These are phyloP conservation scores for Malus domestica DNA, from an alignment of 306 rosid genomes.

Conservation along the genomic window DNA sequence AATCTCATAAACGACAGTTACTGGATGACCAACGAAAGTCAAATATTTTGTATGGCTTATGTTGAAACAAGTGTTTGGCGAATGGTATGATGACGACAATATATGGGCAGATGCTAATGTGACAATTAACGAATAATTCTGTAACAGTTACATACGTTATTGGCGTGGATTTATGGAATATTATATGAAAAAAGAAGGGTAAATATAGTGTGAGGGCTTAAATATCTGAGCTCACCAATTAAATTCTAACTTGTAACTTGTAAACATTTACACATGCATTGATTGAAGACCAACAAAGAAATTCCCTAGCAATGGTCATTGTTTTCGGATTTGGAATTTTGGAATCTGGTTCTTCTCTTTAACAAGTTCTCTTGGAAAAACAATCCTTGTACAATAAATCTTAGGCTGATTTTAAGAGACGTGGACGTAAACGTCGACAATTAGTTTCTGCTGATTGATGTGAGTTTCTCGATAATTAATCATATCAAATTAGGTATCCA, in stretches of 20 bases:
- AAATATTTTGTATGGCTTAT: background rate
- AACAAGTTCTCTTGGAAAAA: background rate
- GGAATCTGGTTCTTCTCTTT: background rate
- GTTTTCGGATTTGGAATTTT: background rate
- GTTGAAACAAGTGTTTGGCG: background rate
- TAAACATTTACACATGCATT: background rate
- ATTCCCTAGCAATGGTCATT: background rate
- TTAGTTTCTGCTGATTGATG: background rate
- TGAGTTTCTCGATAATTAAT: background rate
- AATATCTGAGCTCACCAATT: background rate
- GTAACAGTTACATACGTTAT: background rate
- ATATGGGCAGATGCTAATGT: background rate
- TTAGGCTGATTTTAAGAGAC: background rate
- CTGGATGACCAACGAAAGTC: background rate
- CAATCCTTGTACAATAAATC: background rate
- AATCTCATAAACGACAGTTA: background rate
- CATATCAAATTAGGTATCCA: background rate
- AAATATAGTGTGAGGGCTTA: background rate
- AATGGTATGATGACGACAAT: no score
- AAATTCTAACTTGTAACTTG: background rate
- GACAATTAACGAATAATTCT: background rate
- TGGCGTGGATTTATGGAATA: background rate
- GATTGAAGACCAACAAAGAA: background rate
- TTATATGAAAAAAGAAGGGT: background rate
- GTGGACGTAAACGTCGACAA: background rate